Base-by-base conservation (phyloP, 2,329 filamentous ascomycete species). In the Apiospora marii region DNA sequence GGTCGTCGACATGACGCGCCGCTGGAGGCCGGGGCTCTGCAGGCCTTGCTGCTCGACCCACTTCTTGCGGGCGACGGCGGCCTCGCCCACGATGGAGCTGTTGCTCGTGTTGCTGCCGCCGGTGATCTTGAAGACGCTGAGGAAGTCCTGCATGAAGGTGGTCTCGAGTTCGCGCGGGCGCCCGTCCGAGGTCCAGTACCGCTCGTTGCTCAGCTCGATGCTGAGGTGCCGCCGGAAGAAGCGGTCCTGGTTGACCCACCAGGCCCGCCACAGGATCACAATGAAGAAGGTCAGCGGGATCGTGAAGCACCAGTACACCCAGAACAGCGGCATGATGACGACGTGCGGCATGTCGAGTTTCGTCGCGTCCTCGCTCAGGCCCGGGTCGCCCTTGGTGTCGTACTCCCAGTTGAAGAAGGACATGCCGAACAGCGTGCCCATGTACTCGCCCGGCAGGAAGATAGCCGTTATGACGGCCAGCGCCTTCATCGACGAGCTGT, bases 401-500 rank as follows among this genome's bases (percentile, higher is more conserved):
- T 72, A 74, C 71, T 79, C 72, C 83, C 83, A 85, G 76, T 86
- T 82, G 74, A 86, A 86, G 82, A 86, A 85, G 67, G 83, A 84
- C 78, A 85, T 84, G 68, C 84, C 85, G 73, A 86, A 86, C 2
- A 86, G 79, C 8, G 83, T 84, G 37, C 83, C 82, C 48, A 86
- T 83, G 74, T 85, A 86, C 72, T 86, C 84, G 67, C 84, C 85
- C 0, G 84, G 85, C 4, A 86, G 80, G 75, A 86, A 86, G n/a
- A 86, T 79, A 19, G 85, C 85, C 0, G 85, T 86, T 71, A 86
- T 86, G 41, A 86, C 84, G 1, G 85, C 85, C 0, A 86, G 78
- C 1, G 84, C 84, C 61, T 86, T 86, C 84, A 86, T 86, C 0
- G 84, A 86, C 0, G 84, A 85, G 27, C 82, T 85, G 77, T 86